phyloP scores from a whole-genome alignment of 805 yeast genomes.

The Candida ulmi region DNA sequence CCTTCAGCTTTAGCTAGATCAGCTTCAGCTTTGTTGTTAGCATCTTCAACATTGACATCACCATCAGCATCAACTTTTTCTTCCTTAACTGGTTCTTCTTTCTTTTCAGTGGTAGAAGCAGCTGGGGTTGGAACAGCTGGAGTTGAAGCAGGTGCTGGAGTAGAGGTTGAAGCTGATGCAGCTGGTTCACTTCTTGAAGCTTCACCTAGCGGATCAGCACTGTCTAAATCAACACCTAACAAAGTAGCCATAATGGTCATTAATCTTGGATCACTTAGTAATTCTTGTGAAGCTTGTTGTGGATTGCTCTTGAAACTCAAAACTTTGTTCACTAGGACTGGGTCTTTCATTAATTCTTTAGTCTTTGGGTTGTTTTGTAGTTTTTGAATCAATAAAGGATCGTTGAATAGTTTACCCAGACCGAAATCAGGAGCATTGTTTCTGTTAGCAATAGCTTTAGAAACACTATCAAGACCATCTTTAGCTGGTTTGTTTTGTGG shows the following conservation, averaged over 20 bases:
- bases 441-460: constrained; percentile 48
- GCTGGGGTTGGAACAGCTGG: constrained; percentile 17
- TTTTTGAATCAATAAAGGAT: constrained; percentile 72
- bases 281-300: constrained; percentile 59
- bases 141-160: constrained; percentile 20
- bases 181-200: constrained; percentile 4
- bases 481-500: constrained; percentile 80
- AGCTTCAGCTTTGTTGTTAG: constrained; percentile 32
- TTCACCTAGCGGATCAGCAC: constrained; percentile 19
- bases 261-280: constrained; percentile 76
- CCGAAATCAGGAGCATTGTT: constrained; percentile 61
- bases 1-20: constrained; percentile 78
- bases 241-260: constrained; percentile 84
- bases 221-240: constrained; percentile 72
- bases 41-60: constrained; percentile 23
- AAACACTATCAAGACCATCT: constrained; percentile 70
- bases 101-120: too few relatives aligned
- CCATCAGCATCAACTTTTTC: constrained; percentile 33
- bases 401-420: constrained; percentile 69
- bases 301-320: constrained; percentile 64
- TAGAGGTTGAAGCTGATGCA: constrained; percentile 18
- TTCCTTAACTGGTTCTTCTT: constrained; percentile 21
- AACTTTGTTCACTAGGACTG: constrained; percentile 69
- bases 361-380: constrained; percentile 84
- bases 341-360: constrained; percentile 81